Percentiles rank a stretch among this genome's conserved stretches.
phyloP scores from a whole-genome alignment of 2,329 filamentous ascomycete species.

The Sporothrix inflata region DNA sequence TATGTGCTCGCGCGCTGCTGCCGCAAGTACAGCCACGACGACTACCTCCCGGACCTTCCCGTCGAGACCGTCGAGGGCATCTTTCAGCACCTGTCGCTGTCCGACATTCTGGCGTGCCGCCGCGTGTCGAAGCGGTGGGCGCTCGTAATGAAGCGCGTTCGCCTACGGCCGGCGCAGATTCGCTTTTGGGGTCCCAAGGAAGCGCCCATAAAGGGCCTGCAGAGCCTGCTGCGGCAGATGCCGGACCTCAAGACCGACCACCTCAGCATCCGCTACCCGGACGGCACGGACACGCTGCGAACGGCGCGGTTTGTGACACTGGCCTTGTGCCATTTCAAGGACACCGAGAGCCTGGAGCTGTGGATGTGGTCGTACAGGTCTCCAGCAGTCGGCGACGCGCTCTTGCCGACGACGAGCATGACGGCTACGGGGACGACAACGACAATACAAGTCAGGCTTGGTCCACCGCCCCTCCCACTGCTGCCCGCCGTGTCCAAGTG shows the following conservation, averaged over 20 bases:
- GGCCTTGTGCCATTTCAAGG: slow-evolving; percentile 10
- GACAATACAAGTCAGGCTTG: neutral
- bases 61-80: slow-evolving; percentile 30
- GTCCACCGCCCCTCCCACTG: neutral
- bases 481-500: neutral
- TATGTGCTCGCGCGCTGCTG: slow-evolving; percentile 24
- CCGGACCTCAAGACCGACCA: slow-evolving; percentile 17
- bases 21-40: slow-evolving; percentile 24
- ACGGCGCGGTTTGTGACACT: slow-evolving; percentile 7
- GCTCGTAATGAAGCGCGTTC: slow-evolving; percentile 12
- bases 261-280: neutral
- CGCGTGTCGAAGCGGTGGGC: slow-evolving; percentile 29
- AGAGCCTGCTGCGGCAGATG: slow-evolving; percentile 12
- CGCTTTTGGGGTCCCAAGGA: neutral
- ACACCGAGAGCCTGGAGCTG: slow-evolving; percentile 15
- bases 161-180: neutral
- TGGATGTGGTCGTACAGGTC: neutral
- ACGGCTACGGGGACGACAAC: neutral
- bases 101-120: slow-evolving; percentile 23
- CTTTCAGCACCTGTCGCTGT: slow-evolving; percentile 25
- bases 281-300: neutral
- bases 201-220: slow-evolving; percentile 11
- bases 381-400: neutral
- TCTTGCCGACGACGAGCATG: neutral
- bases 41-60: slow-evolving; percentile 31